Conservation (phyloP, 169 alveolate genomes). For the Miamiensis avidus region DNA sequence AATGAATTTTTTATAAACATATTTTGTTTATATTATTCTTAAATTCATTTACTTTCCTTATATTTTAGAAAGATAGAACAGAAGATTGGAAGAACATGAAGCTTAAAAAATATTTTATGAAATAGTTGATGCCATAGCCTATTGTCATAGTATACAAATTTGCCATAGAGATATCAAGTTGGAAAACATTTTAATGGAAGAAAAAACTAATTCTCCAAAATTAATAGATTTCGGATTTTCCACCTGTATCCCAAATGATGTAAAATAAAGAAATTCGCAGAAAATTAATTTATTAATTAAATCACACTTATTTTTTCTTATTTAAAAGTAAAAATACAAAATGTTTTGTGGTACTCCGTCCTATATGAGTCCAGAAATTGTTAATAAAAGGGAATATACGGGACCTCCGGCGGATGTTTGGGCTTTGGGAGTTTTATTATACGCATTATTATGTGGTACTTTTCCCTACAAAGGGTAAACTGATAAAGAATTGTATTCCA, state of each 20-base stretch:
- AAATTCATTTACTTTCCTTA: not conserved
- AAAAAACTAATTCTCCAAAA: constrained; percentile 45
- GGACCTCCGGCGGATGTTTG: constrained; percentile 87
- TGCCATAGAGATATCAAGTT: constrained; percentile 88
- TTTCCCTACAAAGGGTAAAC: constrained; percentile 80
- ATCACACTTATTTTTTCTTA: constrained; percentile 20
- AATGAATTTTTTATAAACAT: too few relatives aligned
- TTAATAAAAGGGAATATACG: constrained; percentile 62
- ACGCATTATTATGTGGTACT: constrained; percentile 70
- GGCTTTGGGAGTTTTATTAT: constrained; percentile 85
- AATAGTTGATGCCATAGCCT: constrained; percentile 63
- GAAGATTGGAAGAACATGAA: constrained; percentile 74
- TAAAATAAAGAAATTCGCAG: too few relatives aligned
- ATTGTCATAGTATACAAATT: constrained; percentile 75
- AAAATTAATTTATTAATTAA: too few relatives aligned
- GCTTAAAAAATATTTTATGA: constrained; percentile 66
- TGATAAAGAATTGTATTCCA: constrained; percentile 72
- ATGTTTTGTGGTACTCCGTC: constrained; percentile 86
- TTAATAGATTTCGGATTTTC: constrained; percentile 81
- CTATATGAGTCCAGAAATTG: constrained; percentile 87
- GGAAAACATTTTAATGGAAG: constrained; percentile 80
- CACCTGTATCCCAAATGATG: constrained; percentile 60
- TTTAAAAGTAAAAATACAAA: constrained; percentile 51
- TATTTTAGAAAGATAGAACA: constrained; percentile 44
- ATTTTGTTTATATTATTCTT: constrained; percentile 1